Evolutionary conservation across 164 flowering plant genomes (phyloP).

Genomic region (Umbilicus rupestris): DNA sequence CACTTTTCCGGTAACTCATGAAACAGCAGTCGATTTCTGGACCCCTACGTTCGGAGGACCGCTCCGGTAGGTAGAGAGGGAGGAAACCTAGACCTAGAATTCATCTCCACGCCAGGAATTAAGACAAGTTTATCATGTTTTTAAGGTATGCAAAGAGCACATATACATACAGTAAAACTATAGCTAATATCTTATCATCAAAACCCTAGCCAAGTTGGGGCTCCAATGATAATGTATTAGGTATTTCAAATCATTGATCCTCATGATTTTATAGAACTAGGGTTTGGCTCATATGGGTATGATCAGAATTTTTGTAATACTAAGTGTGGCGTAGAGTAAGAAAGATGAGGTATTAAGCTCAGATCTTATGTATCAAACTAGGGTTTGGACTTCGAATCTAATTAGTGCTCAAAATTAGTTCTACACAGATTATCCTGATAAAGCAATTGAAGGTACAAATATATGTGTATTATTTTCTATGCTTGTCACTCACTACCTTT

Average conservation of each 20-base stretch:
- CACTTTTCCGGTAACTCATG: conserved; percentile 53
- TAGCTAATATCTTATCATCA: conserved; percentile 3
- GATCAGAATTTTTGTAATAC: too few relatives aligned
- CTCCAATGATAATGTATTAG: background rate
- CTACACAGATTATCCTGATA: too few relatives aligned
- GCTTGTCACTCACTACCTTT: background rate
- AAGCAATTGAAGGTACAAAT: too few relatives aligned
- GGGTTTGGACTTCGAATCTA: too few relatives aligned
- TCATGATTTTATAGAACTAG: background rate
- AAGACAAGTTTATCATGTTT: background rate
- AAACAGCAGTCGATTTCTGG: conserved; percentile 58
- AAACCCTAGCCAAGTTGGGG: conserved; percentile 6
- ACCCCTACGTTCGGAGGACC: conserved; percentile 68
- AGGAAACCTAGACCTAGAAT: background rate
- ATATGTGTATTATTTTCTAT: background rate
- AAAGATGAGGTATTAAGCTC: too few relatives aligned
- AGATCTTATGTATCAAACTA: too few relatives aligned
- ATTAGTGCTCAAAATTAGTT: too few relatives aligned
- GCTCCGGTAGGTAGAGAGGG: conserved; percentile 29
- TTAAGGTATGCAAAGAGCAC: background rate
- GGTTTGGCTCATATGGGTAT: too few relatives aligned
- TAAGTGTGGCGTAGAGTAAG: too few relatives aligned
- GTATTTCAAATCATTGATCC: background rate
- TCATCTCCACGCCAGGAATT: background rate
- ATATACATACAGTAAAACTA: background rate